Evolutionary conservation across 179 eudicot genomes (phyloP).

Genomic region (Silene coronaria): DNA sequence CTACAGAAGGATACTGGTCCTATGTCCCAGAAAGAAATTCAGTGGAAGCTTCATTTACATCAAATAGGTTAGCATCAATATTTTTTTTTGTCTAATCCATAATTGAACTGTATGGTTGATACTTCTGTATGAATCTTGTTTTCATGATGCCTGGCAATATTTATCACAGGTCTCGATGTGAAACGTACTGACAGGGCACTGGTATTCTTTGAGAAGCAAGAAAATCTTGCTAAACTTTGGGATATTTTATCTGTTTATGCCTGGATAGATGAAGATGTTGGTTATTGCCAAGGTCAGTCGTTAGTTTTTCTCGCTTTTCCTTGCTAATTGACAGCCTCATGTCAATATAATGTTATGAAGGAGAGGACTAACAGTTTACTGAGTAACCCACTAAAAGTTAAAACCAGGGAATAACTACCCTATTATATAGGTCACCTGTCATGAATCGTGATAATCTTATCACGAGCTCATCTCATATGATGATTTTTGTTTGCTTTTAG

Average conservation of each 20-base stretch:
- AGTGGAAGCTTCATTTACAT: slow-evolving; percentile 90
- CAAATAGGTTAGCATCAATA: slow-evolving; percentile 67
- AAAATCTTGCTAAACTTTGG: slow-evolving; percentile 81
- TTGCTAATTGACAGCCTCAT: background rate
- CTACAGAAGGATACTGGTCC: slow-evolving; percentile 31
- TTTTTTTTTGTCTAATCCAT: background rate
- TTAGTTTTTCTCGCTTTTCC: slow-evolving; percentile 7
- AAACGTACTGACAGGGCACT: slow-evolving; percentile 88
- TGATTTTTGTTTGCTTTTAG: background rate
- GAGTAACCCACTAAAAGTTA: too few relatives aligned
- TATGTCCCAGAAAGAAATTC: slow-evolving; percentile 55
- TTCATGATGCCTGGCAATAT: slow-evolving; percentile 22
- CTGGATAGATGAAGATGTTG: slow-evolving; percentile 85
- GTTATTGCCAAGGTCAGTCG: slow-evolving; percentile 89
- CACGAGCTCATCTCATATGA: background rate
- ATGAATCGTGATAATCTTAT: background rate
- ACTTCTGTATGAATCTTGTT: background rate
- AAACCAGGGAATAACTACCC: background rate
- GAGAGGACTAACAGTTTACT: too few relatives aligned
- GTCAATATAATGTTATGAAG: background rate
- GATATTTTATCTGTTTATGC: slow-evolving; percentile 82
- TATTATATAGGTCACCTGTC: background rate
- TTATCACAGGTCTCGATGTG: slow-evolving; percentile 80
- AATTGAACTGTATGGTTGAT: background rate
- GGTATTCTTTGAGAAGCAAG: slow-evolving; percentile 76